A percentile compares a stretch with the other conserved stretches of the same genome.
phyloP scores from a whole-genome alignment of 768 basidiomycete genomes.

The Boletus bicolor region DNA sequence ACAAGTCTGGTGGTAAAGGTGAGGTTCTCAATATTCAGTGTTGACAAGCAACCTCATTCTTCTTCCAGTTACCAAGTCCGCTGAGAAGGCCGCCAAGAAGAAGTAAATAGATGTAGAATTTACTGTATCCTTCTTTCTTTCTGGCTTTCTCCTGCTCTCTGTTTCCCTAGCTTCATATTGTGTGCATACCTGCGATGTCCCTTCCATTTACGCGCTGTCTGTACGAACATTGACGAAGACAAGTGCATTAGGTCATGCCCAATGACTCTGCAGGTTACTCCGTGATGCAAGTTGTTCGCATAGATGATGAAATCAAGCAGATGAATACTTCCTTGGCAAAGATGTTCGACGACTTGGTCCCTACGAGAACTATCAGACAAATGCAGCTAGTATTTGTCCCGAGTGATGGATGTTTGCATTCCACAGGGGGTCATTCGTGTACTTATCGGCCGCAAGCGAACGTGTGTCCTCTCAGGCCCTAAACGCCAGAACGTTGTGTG shows the following conservation, averaged over 20 bases:
- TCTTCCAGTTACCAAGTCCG: conserved; percentile 80
- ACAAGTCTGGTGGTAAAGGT: conserved; percentile 87
- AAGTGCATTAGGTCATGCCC: conserved; percentile 26
- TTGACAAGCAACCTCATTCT: conserved; percentile 10
- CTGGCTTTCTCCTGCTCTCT: conserved; percentile 41
- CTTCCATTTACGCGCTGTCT: conserved; percentile 38
- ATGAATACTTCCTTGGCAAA: not conserved
- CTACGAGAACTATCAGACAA: too few species aligned
- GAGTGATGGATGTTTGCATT: not conserved
- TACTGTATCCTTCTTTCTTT: conserved; percentile 56
- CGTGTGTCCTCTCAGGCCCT: conserved; percentile 4
- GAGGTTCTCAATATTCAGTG: conserved; percentile 22
- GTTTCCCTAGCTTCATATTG: conserved; percentile 27
- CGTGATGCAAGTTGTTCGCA: too few species aligned
- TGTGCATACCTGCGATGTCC: conserved; percentile 36
- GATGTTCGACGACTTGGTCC: not conserved
- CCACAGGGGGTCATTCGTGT: too few species aligned
- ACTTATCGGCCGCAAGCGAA: not conserved
- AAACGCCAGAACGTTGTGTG: not conserved
- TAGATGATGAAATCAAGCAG: not conserved
- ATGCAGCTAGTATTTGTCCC: not conserved
- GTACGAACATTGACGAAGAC: conserved; percentile 47
- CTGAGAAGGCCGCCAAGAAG: conserved; percentile 96
- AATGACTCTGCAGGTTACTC: not conserved
- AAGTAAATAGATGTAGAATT: conserved; percentile 85